phyloP scores from a whole-genome alignment of 2,329 filamentous ascomycete genomes.

The Metarhizium brunneum region DNA sequence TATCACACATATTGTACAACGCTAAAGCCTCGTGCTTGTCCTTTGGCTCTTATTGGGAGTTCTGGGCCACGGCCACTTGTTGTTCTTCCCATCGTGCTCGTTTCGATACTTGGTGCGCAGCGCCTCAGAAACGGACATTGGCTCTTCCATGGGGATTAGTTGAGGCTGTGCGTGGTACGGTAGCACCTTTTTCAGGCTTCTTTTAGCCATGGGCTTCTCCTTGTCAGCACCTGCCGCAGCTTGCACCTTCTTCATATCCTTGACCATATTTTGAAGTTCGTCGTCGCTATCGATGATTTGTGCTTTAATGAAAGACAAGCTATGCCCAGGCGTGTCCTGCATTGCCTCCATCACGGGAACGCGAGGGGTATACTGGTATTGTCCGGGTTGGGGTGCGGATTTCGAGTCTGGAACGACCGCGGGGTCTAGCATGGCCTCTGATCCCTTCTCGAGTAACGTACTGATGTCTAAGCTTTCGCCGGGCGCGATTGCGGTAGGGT shows the following conservation, averaged over 20 bases:
- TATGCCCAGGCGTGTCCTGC: constrained; percentile 33
- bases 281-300: constrained; percentile 70
- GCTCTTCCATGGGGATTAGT: constrained; percentile 25
- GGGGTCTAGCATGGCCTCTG: constrained; percentile 59
- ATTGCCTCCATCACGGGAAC: constrained; percentile 72
- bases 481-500: constrained; percentile 65
- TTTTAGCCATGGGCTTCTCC: constrained; percentile 15
- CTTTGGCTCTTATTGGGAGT: constrained; percentile 14
- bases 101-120: constrained; percentile 14
- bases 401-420: constrained; percentile 43
- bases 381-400: constrained; percentile 46
- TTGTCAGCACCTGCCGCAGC: constrained; percentile 11
- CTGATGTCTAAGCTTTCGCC: constrained; percentile 83
- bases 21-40: constrained; percentile 18
- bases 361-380: constrained; percentile 60
- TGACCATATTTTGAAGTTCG: constrained; percentile 66
- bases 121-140: constrained; percentile 26
- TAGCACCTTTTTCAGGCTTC: constrained; percentile 19
- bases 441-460: constrained; percentile 65
- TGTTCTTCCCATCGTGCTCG: constrained; percentile 14
- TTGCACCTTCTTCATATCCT: constrained; percentile 38
- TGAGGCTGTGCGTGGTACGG: constrained; percentile 27
- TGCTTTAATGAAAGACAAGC: constrained; percentile 64
- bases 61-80: constrained; percentile 16
- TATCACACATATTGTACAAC: neutral